phyloP scores from a whole-genome alignment of 768 basidiomycete genomes.

The Lentinula raphanica region DNA sequence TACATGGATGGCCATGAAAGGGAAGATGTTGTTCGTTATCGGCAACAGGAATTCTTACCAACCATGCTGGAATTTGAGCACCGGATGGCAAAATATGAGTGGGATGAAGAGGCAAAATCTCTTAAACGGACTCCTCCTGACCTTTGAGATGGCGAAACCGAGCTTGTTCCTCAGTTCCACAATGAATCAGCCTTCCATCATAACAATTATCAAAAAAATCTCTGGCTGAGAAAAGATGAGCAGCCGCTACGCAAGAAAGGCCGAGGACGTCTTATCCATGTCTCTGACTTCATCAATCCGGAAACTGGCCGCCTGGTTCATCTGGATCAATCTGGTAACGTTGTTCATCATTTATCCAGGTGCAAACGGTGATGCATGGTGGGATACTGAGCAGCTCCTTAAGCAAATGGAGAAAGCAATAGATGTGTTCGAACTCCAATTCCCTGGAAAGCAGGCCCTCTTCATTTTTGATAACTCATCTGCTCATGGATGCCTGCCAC shows the following conservation, averaged over 20 bases:
- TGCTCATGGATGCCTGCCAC: conserved; percentile 25
- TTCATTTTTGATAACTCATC: conserved; percentile 16
- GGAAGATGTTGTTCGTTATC: too few relatives aligned
- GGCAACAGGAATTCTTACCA: neutral
- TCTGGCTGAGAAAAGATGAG: conserved; percentile 19
- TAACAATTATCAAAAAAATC: too few relatives aligned
- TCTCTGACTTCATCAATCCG: conserved; percentile 35
- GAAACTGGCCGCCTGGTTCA: conserved; percentile 26
- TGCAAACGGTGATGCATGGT: conserved; percentile 30
- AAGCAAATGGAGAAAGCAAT: conserved; percentile 24
- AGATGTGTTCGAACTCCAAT: conserved; percentile 19
- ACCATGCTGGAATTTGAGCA: too few relatives aligned
- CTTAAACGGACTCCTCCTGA: too few relatives aligned
- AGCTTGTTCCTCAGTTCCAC: too few relatives aligned
- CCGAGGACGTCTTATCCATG: conserved; percentile 29
- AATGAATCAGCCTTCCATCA: too few relatives aligned
- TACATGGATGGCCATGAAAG: too few relatives aligned
- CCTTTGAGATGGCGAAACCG: too few relatives aligned
- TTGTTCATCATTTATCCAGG: conserved; percentile 33
- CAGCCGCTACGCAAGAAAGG: conserved; percentile 27
- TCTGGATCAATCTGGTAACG: conserved; percentile 16
- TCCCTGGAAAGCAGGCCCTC: conserved; percentile 15
- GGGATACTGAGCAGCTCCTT: conserved; percentile 31
- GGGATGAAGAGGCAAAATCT: too few relatives aligned
- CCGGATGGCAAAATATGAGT: too few relatives aligned